Evolutionary conservation across 2,329 filamentous ascomycete species (phyloP), one percentile per base, ranked within the genome.

Genomic region (Diaporthe destruens): DNA sequence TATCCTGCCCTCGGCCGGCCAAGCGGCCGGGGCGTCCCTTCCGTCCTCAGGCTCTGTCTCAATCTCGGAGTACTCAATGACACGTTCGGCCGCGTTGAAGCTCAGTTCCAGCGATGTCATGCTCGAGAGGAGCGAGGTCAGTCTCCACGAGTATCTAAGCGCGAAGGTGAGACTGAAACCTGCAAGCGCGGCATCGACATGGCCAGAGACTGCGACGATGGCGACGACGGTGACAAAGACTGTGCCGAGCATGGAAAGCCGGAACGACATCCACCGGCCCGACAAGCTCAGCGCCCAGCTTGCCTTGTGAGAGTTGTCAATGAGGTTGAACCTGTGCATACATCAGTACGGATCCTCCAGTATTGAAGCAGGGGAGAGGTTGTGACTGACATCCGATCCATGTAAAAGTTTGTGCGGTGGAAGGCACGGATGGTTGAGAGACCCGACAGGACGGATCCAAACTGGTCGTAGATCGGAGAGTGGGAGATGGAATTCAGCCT

Each of bases 81-180:
- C 80, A n/a, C 84, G 78, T 75, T 85, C 84, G 16, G 80, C 80
- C 6, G 82, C 80, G 69, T 85, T 85, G 81, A 85, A 84, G 11
- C 79, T 80, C 42, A 84, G 77, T 77, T 85, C 84, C 7, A 84
- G 77, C 25, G 79, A 80, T 0, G 81, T 80, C 75, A 82, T 79
- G 53, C 80, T 78, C 49, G 80, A 78, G 5, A 85, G 78, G 20
- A 83, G 76, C n/a, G 77, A 76, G 0, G 79, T 80, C 65, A 84
- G 69, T 1, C 79, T 78, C 29, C 77, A 78, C 7, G 80, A 81
- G 72, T 83, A 83, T 12, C 79, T 76, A 49, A 85, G 76, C 6
- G 82, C 80, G 74, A 84, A 85, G 1, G 79, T 79, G 14, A 85
- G 73, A 7, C 81, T 81, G 72, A 85, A 84, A 1, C 84, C 84